These are phyloP conservation scores for Aspergillus nanangensis DNA, from an alignment of 495 filamentous ascomycete species.

Conservation along the genomic window DNA sequence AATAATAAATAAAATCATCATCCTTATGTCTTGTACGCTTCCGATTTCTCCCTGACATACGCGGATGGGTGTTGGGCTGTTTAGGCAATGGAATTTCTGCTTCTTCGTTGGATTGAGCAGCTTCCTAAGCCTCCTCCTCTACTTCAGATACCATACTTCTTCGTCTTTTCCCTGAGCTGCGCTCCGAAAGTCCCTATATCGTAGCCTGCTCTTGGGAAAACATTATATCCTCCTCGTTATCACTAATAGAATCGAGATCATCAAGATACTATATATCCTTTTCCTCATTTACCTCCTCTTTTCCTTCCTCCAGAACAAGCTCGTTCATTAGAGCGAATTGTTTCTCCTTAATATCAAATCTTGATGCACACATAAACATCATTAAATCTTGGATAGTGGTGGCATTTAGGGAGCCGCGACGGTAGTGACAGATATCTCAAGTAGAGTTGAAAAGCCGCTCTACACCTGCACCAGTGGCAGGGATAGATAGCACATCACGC, in stretches of 20 bases:
- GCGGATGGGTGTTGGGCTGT: not conserved
- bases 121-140: too few species aligned
- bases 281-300: not conserved
- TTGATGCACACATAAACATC: slow-evolving; percentile 6
- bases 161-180: too few species aligned
- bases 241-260: slow-evolving; percentile 4
- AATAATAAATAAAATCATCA: not conserved
- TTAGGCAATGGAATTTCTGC: too few species aligned
- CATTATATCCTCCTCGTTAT: slow-evolving; percentile 3
- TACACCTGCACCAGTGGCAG: not conserved
- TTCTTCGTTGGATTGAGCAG: too few species aligned
- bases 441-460: not conserved
- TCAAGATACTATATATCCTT: not conserved
- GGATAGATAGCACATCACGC: too few species aligned
- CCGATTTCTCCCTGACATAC: not conserved
- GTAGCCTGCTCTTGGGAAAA: too few species aligned
- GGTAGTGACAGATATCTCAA: too few species aligned
- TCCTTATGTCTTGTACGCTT: not conserved
- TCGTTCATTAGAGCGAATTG: slow-evolving; percentile 1
- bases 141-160: too few species aligned
- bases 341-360: slow-evolving; percentile 7
- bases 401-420: too few species aligned
- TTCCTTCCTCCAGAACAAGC: slow-evolving; percentile 4
- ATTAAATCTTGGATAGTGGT: slow-evolving; percentile 7
- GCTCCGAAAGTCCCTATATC: too few species aligned